Base-by-base conservation (phyloP, 805 yeast species). In the Saturnispora gosingensis region DNA sequence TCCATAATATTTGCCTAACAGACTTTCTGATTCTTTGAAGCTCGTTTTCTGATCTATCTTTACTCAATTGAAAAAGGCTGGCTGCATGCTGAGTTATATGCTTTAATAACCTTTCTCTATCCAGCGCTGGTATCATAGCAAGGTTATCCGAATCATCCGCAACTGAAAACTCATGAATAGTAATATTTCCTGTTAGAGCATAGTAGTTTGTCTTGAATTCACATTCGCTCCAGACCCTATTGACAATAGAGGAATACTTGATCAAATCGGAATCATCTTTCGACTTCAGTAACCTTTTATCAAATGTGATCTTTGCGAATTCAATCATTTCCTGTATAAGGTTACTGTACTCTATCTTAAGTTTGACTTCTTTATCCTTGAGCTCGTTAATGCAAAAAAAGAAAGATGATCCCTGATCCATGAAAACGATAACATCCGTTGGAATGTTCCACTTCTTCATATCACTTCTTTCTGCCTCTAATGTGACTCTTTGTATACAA, bases 361-460 rank as follows among this genome's bases (percentile, higher is more conserved):
- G 63, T 11, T 67, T 67, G 48, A 81, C 66, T 11, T 66, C 58
- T 36, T 76, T 78, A 50, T 56, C 59, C 11, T 51, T 56, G 46
- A 64, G 39, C 51, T 61, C 45, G 36, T 66, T 61, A n/a, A 85
- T 72, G 50, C 74, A 71, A 66, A 78, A 87, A 53, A 83, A 79
- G 45, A 74, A 76, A 3, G 79, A 75, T 0, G 81, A 80, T 0
- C 88, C 85, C 54, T 85, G 90, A n/a, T 83, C 89, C 6, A 78
- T 77, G 60, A 77, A 80, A 0, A 86, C 83, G 20, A 84, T 66
- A 8, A 78, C 52, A 50, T 63, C 58, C 46, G 54, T 51, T 7
- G 76, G 72, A 53, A 45, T 62, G 25, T 38, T 68, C 74, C 53
- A 64, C 1, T 66, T 56, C 36, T 57, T 54, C 22, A 65, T 58